Percentiles rank a stretch among this genome's conserved stretches.
phyloP scores from a whole-genome alignment of 2,329 filamentous ascomycete genomes.

The Amphichorda felina region DNA sequence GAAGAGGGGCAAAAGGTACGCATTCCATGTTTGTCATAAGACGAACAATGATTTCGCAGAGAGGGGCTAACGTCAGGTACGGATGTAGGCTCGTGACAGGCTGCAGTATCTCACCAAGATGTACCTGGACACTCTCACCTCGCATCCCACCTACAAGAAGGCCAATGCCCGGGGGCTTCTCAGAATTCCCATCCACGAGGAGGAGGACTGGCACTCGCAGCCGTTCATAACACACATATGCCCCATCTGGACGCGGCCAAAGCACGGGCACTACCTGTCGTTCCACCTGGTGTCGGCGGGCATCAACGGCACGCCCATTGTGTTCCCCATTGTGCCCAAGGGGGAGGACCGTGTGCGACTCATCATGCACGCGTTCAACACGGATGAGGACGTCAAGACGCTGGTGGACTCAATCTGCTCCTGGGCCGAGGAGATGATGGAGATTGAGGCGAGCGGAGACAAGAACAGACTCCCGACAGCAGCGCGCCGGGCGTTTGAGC shows the following conservation, averaged over 20 bases:
- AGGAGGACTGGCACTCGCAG: conserved; percentile 10
- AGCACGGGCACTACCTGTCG: conserved; percentile 10
- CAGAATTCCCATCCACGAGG: conserved; percentile 11
- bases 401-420: conserved; percentile 2
- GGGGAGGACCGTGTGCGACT: conserved; percentile 24
- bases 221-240: conserved; percentile 15
- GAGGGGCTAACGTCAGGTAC: too few relatives aligned
- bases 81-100: too few relatives aligned
- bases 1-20: too few relatives aligned
- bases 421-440: background rate
- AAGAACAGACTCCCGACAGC: too few relatives aligned
- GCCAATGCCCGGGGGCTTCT: conserved; percentile 11
- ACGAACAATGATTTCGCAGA: too few relatives aligned
- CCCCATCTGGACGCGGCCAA: conserved; percentile 11
- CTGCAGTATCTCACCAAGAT: conserved; percentile 9
- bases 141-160: conserved; percentile 8
- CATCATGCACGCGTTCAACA: conserved; percentile 27
- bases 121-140: conserved; percentile 11
- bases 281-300: conserved; percentile 11
- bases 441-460: conserved; percentile 1
- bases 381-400: conserved; percentile 17
- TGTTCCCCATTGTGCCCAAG: conserved; percentile 24
- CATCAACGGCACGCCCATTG: conserved; percentile 16
- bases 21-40: too few relatives aligned
- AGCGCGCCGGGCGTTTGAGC: too few relatives aligned